Conservation (phyloP, 352 stramenopile genomes). For the Hyphochytrium catenoides region DNA sequence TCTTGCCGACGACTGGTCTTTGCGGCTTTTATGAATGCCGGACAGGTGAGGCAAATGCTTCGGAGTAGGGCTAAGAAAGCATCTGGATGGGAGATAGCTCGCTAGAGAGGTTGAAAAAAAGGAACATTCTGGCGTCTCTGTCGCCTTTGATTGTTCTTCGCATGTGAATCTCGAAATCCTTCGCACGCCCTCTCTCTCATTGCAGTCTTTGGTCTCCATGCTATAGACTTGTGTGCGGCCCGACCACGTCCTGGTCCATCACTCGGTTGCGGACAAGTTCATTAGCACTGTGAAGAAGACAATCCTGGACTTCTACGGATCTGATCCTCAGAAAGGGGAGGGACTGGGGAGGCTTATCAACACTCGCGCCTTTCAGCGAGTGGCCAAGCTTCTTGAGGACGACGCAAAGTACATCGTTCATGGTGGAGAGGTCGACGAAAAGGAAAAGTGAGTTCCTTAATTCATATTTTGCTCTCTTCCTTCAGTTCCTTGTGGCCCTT, state of each 20-base stretch:
- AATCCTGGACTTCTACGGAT: conserved; percentile 23
- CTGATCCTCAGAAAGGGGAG: conserved; percentile 19
- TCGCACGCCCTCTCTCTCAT: too few species aligned
- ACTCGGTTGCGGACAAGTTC: conserved; percentile 27
- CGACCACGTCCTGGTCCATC: conserved; percentile 72
- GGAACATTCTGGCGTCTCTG: too few species aligned
- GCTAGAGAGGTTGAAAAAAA: too few species aligned
- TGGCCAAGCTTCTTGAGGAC: conserved; percentile 25
- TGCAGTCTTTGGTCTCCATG: too few species aligned
- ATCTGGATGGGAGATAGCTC: too few species aligned
- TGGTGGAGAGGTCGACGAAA: conserved; percentile 26
- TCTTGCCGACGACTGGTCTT: conserved; percentile 49
- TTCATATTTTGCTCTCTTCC: too few species aligned
- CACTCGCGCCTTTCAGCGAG: conserved; percentile 20
- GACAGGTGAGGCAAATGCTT: too few species aligned
- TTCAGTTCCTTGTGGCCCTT: too few species aligned
- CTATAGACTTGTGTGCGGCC: conserved; percentile 77
- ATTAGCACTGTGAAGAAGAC: conserved; percentile 17
- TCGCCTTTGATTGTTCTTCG: too few species aligned
- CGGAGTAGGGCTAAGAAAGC: too few species aligned
- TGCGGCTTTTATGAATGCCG: conserved; percentile 61
- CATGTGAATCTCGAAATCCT: too few species aligned
- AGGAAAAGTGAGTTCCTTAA: too few species aligned
- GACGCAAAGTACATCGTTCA: conserved; percentile 25
- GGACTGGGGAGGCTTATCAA: conserved; percentile 40